Evolutionary conservation across 2,329 filamentous ascomycete genomes (phyloP).

Genomic region (Fusarium lyarnte): DNA sequence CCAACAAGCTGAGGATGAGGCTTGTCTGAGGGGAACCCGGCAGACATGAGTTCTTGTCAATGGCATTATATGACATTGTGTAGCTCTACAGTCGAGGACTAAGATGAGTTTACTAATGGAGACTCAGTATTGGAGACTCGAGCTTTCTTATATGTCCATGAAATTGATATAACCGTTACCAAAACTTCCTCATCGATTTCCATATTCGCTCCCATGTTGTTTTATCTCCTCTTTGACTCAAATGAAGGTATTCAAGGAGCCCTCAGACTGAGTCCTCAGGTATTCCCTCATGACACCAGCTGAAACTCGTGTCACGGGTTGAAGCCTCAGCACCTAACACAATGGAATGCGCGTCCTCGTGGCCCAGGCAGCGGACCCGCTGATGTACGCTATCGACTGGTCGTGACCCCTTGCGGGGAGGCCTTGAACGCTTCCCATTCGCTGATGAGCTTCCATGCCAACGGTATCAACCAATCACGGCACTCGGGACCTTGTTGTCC

Average conservation of each 20-base stretch:
- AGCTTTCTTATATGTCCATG: background rate
- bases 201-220: no score
- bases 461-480: constrained; percentile 3
- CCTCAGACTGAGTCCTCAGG: background rate
- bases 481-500: background rate
- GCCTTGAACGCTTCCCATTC: background rate
- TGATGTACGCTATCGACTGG: constrained; percentile 24
- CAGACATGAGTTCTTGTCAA: background rate
- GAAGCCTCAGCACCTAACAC: background rate
- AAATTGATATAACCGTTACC: background rate
- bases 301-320: constrained; percentile 12
- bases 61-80: rapidly evolving
- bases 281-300: constrained; percentile 1
- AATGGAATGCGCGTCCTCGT: constrained; percentile 25
- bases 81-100: background rate
- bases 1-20: background rate
- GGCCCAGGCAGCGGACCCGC: constrained; percentile 26
- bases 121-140: background rate
- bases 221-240: background rate
- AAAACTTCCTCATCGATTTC: rapidly evolving
- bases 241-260: no score
- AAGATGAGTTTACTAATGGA: background rate
- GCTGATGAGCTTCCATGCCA: background rate
- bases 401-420: constrained; percentile 33
- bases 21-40: background rate